Conservation (phyloP, 2,329 filamentous ascomycete species). For the Talaromyces sp. region DNA sequence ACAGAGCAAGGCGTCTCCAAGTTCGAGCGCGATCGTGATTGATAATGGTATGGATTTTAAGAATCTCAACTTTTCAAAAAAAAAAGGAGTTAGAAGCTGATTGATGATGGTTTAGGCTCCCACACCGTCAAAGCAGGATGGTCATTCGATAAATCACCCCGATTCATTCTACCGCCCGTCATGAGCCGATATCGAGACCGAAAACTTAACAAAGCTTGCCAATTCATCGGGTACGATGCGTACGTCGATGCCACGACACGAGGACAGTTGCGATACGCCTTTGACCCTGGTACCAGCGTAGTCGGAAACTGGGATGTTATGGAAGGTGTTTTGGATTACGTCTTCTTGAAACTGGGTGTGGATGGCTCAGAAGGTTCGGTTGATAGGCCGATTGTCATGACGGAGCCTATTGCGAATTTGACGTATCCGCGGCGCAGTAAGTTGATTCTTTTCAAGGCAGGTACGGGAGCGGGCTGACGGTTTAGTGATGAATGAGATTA, state of each 20-base stretch:
- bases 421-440: slow-evolving; percentile 83
- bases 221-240: slow-evolving; percentile 87
- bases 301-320: slow-evolving; percentile 98
- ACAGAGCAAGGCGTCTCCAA: slow-evolving; percentile 60
- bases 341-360: slow-evolving; percentile 90
- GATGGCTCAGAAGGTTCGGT: slow-evolving; percentile 71
- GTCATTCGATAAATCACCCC: slow-evolving; percentile 85
- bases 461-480: background rate
- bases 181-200: slow-evolving; percentile 95
- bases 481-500: slow-evolving; percentile 89
- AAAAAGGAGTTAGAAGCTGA: slow-evolving; percentile 17
- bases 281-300: slow-evolving; percentile 85
- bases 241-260: slow-evolving; percentile 91
- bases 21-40: slow-evolving; percentile 81
- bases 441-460: slow-evolving; percentile 32
- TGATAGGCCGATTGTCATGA: slow-evolving; percentile 89
- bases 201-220: slow-evolving; percentile 87
- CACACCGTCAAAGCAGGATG: slow-evolving; percentile 88
- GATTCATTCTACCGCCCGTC: slow-evolving; percentile 78
- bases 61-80: no score
- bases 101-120: slow-evolving; percentile 60
- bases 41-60: slow-evolving; percentile 99
- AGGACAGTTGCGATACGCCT: slow-evolving; percentile 85
- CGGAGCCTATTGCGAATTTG: slow-evolving; percentile 88
- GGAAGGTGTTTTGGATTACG: slow-evolving; percentile 90